Conservation (phyloP, 2,329 filamentous ascomycete genomes). For the Davidsoniella eucalypti region DNA sequence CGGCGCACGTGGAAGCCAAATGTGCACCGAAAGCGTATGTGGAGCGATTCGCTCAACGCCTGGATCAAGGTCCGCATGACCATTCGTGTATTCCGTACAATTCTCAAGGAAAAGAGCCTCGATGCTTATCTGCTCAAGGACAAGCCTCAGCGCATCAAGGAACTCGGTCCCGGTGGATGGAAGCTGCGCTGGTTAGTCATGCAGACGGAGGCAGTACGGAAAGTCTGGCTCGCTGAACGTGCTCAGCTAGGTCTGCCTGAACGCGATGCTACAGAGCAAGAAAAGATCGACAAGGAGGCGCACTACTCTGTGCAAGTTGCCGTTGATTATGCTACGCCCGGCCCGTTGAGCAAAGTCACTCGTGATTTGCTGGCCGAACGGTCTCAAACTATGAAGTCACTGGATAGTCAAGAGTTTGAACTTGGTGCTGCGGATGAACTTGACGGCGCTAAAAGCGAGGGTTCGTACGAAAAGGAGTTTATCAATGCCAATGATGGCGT, state of each 20-base stretch:
- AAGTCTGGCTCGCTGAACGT: constrained; percentile 49
- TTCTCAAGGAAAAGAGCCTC: constrained; percentile 74
- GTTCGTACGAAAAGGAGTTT: constrained; percentile 21
- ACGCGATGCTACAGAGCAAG: constrained; percentile 20
- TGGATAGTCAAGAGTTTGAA: constrained; percentile 26
- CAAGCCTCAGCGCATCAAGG: constrained; percentile 61
- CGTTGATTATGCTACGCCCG: constrained; percentile 26
- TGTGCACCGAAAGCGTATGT: constrained; percentile 51
- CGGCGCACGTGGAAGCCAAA: constrained; percentile 63
- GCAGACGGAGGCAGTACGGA: constrained; percentile 52
- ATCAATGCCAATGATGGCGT: too few species aligned
- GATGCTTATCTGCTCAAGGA: constrained; percentile 81
- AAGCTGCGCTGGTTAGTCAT: constrained; percentile 76
- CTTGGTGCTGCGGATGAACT: constrained; percentile 26
- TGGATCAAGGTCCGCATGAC: constrained; percentile 54
- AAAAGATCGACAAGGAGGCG: constrained; percentile 18
- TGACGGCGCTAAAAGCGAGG: constrained; percentile 22
- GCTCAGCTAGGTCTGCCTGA: constrained; percentile 42
- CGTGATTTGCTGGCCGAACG: constrained; percentile 24
- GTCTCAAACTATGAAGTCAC: constrained; percentile 24
- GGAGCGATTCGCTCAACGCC: constrained; percentile 42
- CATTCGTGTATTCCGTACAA: constrained; percentile 51
- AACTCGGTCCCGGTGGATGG: constrained; percentile 84
- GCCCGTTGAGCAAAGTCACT: constrained; percentile 22
- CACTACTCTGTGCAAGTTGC: constrained; percentile 25